phyloP scores from a whole-genome alignment of 2,329 filamentous ascomycete species.

The Dothistroma septosporum region DNA sequence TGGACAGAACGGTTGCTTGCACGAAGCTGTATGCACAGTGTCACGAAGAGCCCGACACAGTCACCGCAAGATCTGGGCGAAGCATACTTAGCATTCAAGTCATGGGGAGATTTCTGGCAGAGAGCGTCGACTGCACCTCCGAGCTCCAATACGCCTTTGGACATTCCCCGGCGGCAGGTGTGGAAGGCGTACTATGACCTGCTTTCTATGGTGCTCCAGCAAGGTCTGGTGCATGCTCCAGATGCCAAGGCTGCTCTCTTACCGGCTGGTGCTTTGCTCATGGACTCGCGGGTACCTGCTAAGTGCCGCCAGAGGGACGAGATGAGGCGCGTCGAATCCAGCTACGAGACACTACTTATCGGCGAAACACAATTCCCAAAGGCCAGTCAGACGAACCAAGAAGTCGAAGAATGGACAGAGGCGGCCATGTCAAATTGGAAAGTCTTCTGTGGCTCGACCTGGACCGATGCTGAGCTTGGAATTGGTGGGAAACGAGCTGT shows the following conservation, averaged over 20 bases:
- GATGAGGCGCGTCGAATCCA: conserved; percentile 70
- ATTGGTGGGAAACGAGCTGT: conserved; percentile 72
- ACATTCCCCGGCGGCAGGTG: conserved; percentile 55
- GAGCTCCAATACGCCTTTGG: conserved; percentile 40
- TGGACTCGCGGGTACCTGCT: conserved; percentile 26
- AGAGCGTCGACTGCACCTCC: conserved; percentile 16
- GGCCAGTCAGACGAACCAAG: conserved; percentile 70
- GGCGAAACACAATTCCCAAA: conserved; percentile 78
- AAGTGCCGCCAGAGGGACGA: conserved; percentile 61
- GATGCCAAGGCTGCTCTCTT: conserved; percentile 24
- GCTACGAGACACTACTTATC: conserved; percentile 75
- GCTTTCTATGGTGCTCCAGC: conserved; percentile 69
- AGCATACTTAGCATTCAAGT: conserved; percentile 42
- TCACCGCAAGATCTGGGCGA: conserved; percentile 23
- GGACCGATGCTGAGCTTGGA: conserved; percentile 76
- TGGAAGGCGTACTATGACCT: conserved; percentile 84
- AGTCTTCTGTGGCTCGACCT: conserved; percentile 71
- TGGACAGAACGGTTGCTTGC: conserved; percentile 35
- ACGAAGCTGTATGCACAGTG: conserved; percentile 28
- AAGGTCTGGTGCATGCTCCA: conserved; percentile 54
- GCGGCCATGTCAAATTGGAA: conserved; percentile 81
- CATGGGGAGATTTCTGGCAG: conserved; percentile 68
- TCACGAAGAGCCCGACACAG: conserved; percentile 22
- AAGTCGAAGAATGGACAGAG: conserved; percentile 78
- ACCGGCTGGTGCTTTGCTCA: not conserved